Evolutionary conservation across 2,329 filamentous ascomycete species (phyloP).

Genomic region (Coleophoma eucalyptorum): DNA sequence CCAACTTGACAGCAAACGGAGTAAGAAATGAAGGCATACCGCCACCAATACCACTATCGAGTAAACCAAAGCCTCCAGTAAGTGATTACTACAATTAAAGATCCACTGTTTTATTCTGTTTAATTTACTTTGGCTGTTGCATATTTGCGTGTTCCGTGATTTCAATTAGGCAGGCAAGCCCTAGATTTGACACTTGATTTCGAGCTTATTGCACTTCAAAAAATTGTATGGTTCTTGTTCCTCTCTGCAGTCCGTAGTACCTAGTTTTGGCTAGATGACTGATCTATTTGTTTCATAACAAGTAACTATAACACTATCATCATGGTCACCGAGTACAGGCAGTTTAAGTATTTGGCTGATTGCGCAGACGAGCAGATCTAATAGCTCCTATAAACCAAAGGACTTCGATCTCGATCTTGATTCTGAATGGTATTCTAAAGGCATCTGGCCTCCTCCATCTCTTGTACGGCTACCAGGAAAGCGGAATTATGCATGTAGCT

Average conservation of each 20-base stretch:
- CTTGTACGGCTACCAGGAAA: constrained; percentile 11
- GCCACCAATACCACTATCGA: constrained; percentile 24
- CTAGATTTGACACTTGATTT: too few relatives aligned
- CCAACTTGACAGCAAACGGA: constrained; percentile 10
- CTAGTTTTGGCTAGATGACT: too few relatives aligned
- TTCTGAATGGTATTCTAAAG: constrained; percentile 26
- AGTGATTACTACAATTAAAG: constrained; percentile 15
- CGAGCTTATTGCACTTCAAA: too few relatives aligned
- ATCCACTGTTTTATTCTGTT: neutral
- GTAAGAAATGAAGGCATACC: constrained; percentile 8
- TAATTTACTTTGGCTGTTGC: neutral
- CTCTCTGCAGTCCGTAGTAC: too few relatives aligned
- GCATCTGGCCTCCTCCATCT: constrained; percentile 15
- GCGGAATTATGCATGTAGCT: constrained; percentile 10
- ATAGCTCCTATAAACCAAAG: constrained; percentile 9
- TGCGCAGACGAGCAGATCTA: constrained; percentile 12
- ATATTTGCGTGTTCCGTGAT: too few relatives aligned
- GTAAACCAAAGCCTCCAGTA: constrained; percentile 28
- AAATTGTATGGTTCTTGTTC: too few relatives aligned
- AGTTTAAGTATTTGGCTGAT: constrained; percentile 7
- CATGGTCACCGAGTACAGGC: neutral
- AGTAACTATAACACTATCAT: too few relatives aligned
- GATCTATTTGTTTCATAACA: too few relatives aligned
- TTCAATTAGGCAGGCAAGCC: too few relatives aligned
- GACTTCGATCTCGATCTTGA: constrained; percentile 26